A percentile compares a stretch with the other conserved stretches of the same genome.
Evolutionary conservation across 140 eudicot genomes (phyloP).

Genomic region (Cichorium intybus): DNA sequence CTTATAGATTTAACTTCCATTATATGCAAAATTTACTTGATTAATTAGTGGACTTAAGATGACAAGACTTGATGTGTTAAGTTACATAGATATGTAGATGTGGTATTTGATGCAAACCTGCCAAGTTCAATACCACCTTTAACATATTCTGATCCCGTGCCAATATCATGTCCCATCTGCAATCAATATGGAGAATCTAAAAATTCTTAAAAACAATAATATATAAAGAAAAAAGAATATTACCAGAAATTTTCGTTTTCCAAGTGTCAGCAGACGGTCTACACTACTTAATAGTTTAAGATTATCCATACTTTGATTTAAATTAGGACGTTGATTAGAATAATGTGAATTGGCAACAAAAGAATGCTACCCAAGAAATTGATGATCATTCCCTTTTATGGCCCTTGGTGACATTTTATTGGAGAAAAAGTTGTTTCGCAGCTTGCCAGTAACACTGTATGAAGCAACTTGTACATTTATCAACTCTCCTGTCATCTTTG

Average conservation of each 20-base stretch:
- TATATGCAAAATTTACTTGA: constrained; percentile 3
- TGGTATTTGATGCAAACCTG: constrained; percentile 47
- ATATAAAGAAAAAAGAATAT: not conserved
- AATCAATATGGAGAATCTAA: constrained; percentile 21
- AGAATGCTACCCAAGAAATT: no score
- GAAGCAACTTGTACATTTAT: constrained; percentile 63
- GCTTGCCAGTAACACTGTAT: constrained; percentile 53
- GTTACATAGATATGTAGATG: constrained; percentile 2
- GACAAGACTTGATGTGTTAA: no score
- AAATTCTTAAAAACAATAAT: not conserved
- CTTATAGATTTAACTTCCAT: not conserved
- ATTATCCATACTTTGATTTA: constrained; percentile 41
- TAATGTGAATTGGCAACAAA: no score
- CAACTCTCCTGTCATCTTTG: constrained; percentile 70
- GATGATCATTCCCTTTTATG: constrained; percentile 33
- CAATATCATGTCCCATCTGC: constrained; percentile 42
- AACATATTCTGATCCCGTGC: constrained; percentile 44
- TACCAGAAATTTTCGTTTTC: constrained; percentile 42
- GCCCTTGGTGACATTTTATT: constrained; percentile 33
- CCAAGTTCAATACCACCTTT: constrained; percentile 58
- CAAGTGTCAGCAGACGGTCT: constrained; percentile 36
- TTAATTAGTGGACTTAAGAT: no score
- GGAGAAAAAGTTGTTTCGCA: constrained; percentile 51
- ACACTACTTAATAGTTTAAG: constrained; percentile 40
- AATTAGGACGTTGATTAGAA: constrained; percentile 18